Evolutionary conservation across 495 filamentous ascomycete species (phyloP).

Genomic region (Physcia stellaris): DNA sequence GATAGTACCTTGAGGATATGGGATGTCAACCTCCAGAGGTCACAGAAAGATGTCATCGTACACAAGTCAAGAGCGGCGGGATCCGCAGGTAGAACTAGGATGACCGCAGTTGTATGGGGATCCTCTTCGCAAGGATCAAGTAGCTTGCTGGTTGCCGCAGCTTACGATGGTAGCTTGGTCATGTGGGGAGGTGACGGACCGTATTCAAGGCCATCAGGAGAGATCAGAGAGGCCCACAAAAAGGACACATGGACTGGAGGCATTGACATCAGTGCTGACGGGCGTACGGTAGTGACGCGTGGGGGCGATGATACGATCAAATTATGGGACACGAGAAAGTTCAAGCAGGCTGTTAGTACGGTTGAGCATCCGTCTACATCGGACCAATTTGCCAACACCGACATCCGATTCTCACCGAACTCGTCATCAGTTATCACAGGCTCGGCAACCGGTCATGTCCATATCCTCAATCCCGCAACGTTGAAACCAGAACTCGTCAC

Average conservation of each 20-base stretch:
- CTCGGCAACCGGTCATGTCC: slow-evolving; percentile 71
- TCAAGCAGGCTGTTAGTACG: slow-evolving; percentile 73
- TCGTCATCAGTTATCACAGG: slow-evolving; percentile 76
- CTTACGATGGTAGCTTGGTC: slow-evolving; percentile 78
- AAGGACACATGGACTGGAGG: slow-evolving; percentile 84
- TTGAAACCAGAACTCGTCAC: slow-evolving; percentile 72
- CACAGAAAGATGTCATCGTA: slow-evolving; percentile 85
- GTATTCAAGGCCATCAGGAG: slow-evolving; percentile 69
- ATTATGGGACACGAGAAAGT: slow-evolving; percentile 94
- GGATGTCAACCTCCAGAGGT: slow-evolving; percentile 78
- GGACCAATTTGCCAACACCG: slow-evolving; percentile 64
- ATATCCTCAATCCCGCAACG: slow-evolving; percentile 87
- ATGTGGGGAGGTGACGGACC: slow-evolving; percentile 88
- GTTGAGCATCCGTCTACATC: slow-evolving; percentile 74
- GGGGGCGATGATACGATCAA: slow-evolving; percentile 82
- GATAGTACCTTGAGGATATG: slow-evolving; percentile 93
- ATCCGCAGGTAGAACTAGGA: slow-evolving; percentile 77
- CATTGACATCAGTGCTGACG: slow-evolving; percentile 83
- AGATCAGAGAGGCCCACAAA: slow-evolving; percentile 74
- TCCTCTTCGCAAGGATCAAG: slow-evolving; percentile 57
- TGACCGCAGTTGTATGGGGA: slow-evolving; percentile 91
- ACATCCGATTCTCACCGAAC: slow-evolving; percentile 79
- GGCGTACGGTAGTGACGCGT: slow-evolving; percentile 73
- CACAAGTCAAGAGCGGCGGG: slow-evolving; percentile 81
- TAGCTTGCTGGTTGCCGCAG: slow-evolving; percentile 73